Evolutionary conservation across 805 yeast species (phyloP), one percentile per base, ranked within the genome.

Genomic region (Saccharomycopsis sp.): DNA sequence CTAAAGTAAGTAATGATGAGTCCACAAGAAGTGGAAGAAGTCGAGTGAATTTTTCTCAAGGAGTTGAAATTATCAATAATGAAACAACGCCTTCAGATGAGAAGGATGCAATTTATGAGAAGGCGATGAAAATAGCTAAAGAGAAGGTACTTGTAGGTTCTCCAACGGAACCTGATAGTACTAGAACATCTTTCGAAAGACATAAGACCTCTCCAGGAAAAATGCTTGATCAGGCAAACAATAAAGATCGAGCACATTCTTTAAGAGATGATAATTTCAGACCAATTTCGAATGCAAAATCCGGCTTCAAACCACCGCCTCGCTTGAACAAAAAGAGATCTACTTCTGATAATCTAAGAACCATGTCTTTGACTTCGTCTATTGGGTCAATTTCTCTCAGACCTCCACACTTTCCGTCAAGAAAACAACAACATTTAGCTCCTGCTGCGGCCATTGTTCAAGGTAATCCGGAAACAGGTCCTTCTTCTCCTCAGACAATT

Each of bases 141-240:
- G 44, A 51, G 12, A 61, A 60, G 50, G 52, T 58, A 58, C 58
- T 58, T 41, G 58, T n/a, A n/a, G n/a, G 58, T 8, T 52, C 55
- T 20, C 61, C 63, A 12, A n/a, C 55, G 15, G 53, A 54, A 38
- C 56, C 55, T 5, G 63, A 61, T 2, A 42, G 54, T 3, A 56
- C 56, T 7, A 61, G 55, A 49, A 47, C 57, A 3, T 55, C 57
- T 7, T 55, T 55, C 41, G 57, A 55, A 35, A 14, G 57, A 34
- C 14, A 55, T 8, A 15, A 52, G n/a, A 14, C 38, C 52, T 25
- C 53, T 51, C 20, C 20, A 7, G 15, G 25, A 51, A n/a, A 22
- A 17, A 20, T 19, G 14, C 8, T 8, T 7, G 3, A 17, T 51
- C 25, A 20, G 20, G 24, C 14, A 3, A 15, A 52, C n/a, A 47